Conservation (phyloP, 208 protist genomes). For the Endotrypanum monterogeii region DNA sequence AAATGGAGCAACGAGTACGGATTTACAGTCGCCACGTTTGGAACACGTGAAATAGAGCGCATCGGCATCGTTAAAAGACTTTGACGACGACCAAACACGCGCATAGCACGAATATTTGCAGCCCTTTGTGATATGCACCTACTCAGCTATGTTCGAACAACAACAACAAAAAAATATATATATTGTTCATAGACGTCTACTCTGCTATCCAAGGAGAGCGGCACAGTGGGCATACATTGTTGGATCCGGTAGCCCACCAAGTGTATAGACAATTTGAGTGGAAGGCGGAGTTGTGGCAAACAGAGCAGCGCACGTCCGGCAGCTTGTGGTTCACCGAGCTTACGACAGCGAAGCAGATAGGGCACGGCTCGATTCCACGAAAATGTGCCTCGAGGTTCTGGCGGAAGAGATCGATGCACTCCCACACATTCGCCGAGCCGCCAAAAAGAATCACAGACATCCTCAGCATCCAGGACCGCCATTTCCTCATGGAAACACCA, state of each 20-base stretch:
- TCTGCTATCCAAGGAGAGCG: constrained; percentile 83
- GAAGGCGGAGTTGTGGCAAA: constrained; percentile 87
- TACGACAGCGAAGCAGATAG: constrained; percentile 92
- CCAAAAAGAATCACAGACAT: constrained; percentile 91
- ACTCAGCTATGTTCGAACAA: not conserved
- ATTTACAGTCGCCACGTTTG: not conserved
- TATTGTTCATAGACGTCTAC: constrained; percentile 25
- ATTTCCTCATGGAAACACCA: constrained; percentile 79
- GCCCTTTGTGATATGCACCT: not conserved
- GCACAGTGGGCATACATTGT: constrained; percentile 90
- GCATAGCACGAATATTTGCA: not conserved
- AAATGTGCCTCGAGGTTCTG: constrained; percentile 92
- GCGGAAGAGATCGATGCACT: constrained; percentile 87
- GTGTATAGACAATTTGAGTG: constrained; percentile 89
- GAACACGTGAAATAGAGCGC: not conserved
- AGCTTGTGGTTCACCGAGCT: constrained; percentile 75
- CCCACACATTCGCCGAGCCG: constrained; percentile 75
- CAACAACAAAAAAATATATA: too few species aligned
- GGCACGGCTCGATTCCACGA: constrained; percentile 87
- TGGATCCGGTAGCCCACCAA: constrained; percentile 88
- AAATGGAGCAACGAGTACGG: not conserved
- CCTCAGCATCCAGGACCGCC: constrained; percentile 87
- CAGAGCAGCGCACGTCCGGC: constrained; percentile 83
- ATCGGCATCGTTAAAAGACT: too few species aligned
- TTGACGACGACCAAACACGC: not conserved